Conservation (phyloP, 495 filamentous ascomycete species). For the Trichoderma reesei region DNA sequence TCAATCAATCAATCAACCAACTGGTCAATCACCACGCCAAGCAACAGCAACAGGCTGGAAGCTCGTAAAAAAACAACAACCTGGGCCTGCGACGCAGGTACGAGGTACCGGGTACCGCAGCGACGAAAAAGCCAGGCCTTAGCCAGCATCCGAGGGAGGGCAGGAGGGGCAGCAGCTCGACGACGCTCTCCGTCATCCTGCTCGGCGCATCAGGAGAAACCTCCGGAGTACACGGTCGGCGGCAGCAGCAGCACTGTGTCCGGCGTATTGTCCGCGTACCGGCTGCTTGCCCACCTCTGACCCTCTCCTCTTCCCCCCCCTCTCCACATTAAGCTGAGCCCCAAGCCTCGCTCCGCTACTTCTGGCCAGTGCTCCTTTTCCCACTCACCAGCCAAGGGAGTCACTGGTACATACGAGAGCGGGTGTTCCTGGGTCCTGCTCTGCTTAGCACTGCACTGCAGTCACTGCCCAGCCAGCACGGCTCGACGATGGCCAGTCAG, state of each 20-base stretch:
- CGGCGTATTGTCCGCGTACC: neutral
- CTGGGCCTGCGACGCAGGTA: too few relatives aligned
- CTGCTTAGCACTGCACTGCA: neutral
- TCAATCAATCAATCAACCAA: too few relatives aligned
- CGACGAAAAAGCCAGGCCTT: too few relatives aligned
- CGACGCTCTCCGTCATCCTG: neutral
- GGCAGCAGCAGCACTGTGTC: neutral
- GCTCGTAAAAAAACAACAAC: too few relatives aligned
- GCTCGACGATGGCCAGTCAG: neutral
- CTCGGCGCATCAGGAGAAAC: neutral
- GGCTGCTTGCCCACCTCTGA: neutral
- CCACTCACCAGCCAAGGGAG: neutral
- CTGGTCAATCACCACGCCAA: too few relatives aligned
- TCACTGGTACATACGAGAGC: neutral
- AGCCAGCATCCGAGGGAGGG: neutral
- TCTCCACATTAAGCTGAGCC: constrained; percentile 9
- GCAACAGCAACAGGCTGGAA: too few relatives aligned
- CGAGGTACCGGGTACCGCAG: too few relatives aligned
- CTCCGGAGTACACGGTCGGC: too few relatives aligned
- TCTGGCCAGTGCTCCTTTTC: constrained; percentile 8
- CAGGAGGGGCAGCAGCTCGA: neutral
- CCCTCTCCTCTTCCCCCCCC: neutral
- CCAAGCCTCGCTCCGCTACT: constrained; percentile 8
- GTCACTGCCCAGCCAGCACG: neutral
- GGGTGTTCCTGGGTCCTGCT: neutral